These are phyloP conservation scores for Neopestalotiopsis rosae DNA, from an alignment of 2,329 filamentous ascomycete species.

Conservation along the genomic window DNA sequence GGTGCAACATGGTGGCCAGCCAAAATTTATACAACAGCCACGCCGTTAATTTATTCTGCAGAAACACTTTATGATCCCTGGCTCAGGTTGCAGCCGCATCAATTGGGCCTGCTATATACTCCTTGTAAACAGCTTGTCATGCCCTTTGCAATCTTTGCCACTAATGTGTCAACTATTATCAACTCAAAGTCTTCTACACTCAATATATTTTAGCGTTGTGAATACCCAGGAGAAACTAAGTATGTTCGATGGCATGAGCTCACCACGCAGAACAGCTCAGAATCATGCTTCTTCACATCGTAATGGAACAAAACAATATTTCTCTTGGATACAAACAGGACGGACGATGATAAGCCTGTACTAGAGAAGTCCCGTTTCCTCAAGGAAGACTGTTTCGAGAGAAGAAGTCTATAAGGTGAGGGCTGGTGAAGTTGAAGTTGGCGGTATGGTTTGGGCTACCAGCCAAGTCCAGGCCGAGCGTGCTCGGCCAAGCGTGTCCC, in stretches of 20 bases:
- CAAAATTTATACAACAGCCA: neutral
- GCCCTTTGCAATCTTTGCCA: no score
- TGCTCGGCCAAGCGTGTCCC: constrained; percentile 27
- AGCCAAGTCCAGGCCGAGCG: constrained; percentile 22
- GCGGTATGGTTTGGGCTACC: constrained; percentile 24
- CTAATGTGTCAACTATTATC: no score
- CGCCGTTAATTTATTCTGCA: neutral
- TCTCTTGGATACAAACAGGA: no score
- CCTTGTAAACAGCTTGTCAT: neutral
- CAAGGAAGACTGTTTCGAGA: constrained; percentile 24
- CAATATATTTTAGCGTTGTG: no score
- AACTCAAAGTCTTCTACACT: no score
- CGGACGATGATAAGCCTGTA: no score
- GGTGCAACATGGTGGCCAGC: neutral
- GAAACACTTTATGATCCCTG: neutral
- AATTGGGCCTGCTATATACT: neutral
- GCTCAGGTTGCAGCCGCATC: neutral
- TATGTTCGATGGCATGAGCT: no score
- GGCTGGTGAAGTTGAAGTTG: constrained; percentile 27
- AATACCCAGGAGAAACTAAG: no score
- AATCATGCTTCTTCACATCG: no score
- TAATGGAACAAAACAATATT: no score
- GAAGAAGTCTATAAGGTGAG: constrained; percentile 27
- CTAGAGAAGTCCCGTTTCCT: neutral
- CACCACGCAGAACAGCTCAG: no score